These are phyloP conservation scores for Sporothrix phasma DNA, from an alignment of 2,329 filamentous ascomycete genomes.

Conservation along the genomic window DNA sequence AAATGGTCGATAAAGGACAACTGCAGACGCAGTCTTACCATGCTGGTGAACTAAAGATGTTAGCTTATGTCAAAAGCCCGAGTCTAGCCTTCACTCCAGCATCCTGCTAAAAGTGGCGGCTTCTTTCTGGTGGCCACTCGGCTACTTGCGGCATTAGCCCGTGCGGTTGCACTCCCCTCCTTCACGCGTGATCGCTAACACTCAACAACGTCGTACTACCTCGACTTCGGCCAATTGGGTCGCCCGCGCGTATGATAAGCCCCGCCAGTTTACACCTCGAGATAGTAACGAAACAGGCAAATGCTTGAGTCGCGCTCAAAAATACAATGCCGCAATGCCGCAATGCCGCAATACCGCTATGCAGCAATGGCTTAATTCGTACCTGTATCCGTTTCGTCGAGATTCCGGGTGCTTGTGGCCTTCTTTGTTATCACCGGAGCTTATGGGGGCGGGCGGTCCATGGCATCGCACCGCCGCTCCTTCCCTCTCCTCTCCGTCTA, in stretches of 20 bases:
- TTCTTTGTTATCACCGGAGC: slow-evolving; percentile 24
- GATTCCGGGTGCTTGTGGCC: slow-evolving; percentile 6
- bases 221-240: neutral
- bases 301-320: too few species aligned
- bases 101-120: too few species aligned
- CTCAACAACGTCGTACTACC: neutral
- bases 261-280: neutral
- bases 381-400: neutral
- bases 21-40: neutral
- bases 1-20: neutral
- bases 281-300: neutral
- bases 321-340: too few species aligned
- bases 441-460: slow-evolving; percentile 7
- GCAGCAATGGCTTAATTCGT: neutral
- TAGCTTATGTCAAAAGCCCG: neutral
- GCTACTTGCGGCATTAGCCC: slow-evolving; percentile 24
- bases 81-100: neutral
- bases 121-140: slow-evolving; percentile 11
- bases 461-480: neutral
- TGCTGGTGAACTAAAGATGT: neutral
- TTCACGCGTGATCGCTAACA: slow-evolving; percentile 18
- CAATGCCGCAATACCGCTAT: too few species aligned
- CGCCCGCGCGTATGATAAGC: neutral
- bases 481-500: neutral
- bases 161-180: neutral